Evolutionary conservation across 2,329 filamentous ascomycete genomes (phyloP), one percentile per base, ranked within the genome.

Genomic region (Purpureocillium takamizusanense): DNA sequence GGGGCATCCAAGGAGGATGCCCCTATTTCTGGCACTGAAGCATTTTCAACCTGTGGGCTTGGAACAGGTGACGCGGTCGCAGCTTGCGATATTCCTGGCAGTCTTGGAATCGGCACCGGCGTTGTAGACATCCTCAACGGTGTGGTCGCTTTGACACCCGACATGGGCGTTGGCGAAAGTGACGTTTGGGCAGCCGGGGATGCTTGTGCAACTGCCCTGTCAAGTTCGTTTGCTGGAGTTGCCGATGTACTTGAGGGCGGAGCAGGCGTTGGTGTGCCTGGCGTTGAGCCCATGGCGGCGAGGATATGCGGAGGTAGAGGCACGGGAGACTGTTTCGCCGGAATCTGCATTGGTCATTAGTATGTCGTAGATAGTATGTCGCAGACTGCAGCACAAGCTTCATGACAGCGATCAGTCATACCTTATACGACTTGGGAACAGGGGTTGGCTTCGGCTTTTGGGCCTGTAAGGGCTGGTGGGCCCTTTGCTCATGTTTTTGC

Each of bases 221-320:
- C 5, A 25, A 25, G 21, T 25, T 25, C 21, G 21, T 10, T 25
- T 7, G 37, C 5, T 16, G 42, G 37, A 23, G 46, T 21, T 16
- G 38, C 31, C 12, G 44, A 21, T n/a, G 39, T 44, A 7, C 37
- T 45, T 17, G 37, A 44, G n/a, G 45, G 46, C 4, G 46, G 23
- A 23, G 42, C 36, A 11, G 50, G 33, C 6, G 47, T 33, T 11
- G 51, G 31, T 7, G 49, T 42, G 16, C 42, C 44, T 2, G 56
- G 42, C 8, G 53, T 40, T 9, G 59, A 57, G 36, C 49, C 55
- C 50, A 65, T 63, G 8, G 62, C 60, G n/a, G 63, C 62, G 35
- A 65, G 46, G 37, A 64, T 65, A 38, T 65, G 63, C 5, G 64
- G 59, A 2, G 65, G 65, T 9, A 69, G 46, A 10, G 65, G 65